Evolutionary conservation across 192 early-diverging fungal species (phyloP), one percentile per base, ranked within the genome.

Genomic region (Linderina pennispora): DNA sequence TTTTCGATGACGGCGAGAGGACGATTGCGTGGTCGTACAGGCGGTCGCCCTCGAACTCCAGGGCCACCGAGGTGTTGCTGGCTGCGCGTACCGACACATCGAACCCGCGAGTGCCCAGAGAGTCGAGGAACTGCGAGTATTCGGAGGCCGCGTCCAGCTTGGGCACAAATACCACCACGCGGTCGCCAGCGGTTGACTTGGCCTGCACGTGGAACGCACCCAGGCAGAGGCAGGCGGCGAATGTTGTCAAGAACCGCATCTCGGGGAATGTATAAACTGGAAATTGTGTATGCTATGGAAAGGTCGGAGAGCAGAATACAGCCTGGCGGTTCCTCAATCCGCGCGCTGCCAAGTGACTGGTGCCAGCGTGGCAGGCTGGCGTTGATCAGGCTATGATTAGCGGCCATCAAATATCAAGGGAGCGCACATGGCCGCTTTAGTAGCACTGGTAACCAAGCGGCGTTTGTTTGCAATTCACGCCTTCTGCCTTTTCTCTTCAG

Each of bases 1-100:
- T 74, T 83, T 85, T 72, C 24, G 82, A 75, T 10, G 75, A 74
- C n/a, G 88, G 90, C 15, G 90, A 74, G 56, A 98, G 77, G 22
- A 92, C 63, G 16, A 92, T 57, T 22, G 91, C 69, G 39, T 98
- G 90, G 61, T 94, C 87, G 62, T 78, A 95, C 17, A 50, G 57
- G 21, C 79, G 77, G 60, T 79, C 76, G 36, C 58, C 69, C 44
- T 67, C 88, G 43, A 74, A 76, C 11, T 70, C 72, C 37, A 94
- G 60, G 7, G 51, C 48, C 2, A 81, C 50, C 2, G 77, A 55
- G 16, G 58, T 43, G 48, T 83, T 82, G 23, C 65, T 48, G 11
- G 81, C 79, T 14, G 54, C 68, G 37, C 69, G 78, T 26, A 72
- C 77, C 14, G 62, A 65, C 15, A 91, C 52, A n/a, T 60, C 62